These are phyloP conservation scores for Phyllosticta ampelicida DNA, from an alignment of 2,329 filamentous ascomycete species.

Conservation along the genomic window DNA sequence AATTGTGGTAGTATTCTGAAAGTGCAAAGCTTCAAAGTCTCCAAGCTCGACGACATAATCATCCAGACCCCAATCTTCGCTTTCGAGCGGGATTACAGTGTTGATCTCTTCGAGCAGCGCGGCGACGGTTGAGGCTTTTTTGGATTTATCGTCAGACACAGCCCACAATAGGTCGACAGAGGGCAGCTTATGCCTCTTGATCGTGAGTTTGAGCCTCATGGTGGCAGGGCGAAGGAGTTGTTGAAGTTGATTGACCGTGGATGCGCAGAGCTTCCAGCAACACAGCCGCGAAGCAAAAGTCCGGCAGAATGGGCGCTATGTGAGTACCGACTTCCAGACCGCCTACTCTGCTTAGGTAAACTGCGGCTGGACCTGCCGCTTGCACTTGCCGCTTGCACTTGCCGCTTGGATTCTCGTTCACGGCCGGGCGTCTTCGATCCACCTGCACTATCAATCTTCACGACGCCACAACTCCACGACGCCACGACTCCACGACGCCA, in stretches of 20 bases:
- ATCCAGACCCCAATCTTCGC: conserved; percentile 72
- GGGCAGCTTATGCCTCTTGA: conserved; percentile 28
- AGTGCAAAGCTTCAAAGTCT: conserved; percentile 81
- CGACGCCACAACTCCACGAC: too few species aligned
- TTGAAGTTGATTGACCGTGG: not conserved
- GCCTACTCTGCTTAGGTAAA: too few species aligned
- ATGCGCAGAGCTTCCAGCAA: not conserved
- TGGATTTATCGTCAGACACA: conserved; percentile 22
- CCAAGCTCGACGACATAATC: conserved; percentile 76
- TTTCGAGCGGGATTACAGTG: conserved; percentile 70
- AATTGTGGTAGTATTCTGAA: conserved; percentile 57
- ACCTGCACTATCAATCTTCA: too few species aligned
- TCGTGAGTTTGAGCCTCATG: conserved; percentile 28
- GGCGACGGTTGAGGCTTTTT: conserved; percentile 49
- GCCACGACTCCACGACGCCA: too few species aligned
- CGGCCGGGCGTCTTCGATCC: too few species aligned
- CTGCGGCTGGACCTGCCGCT: too few species aligned
- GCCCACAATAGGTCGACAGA: conserved; percentile 28
- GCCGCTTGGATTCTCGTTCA: too few species aligned
- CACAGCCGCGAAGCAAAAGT: not conserved
- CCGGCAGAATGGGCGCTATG: conserved; percentile 1
- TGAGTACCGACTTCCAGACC: too few species aligned
- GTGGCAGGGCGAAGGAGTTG: not conserved
- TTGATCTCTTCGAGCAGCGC: conserved; percentile 71
- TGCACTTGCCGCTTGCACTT: too few species aligned